Evolutionary conservation across 495 filamentous ascomycete genomes (phyloP).

Genomic region (Thermothielavioides terrestris): DNA sequence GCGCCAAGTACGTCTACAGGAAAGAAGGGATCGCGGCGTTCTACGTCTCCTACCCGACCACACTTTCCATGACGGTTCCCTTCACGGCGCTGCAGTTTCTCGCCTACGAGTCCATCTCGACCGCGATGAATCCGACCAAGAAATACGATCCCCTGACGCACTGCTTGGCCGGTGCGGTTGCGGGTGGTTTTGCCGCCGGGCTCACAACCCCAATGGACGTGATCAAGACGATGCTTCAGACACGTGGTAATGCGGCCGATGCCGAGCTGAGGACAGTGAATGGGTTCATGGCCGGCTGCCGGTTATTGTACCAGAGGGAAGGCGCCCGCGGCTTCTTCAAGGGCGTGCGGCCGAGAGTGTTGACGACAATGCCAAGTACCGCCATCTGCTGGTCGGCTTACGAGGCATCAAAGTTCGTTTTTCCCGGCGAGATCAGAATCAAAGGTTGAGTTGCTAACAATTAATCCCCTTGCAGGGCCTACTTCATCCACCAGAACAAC

Average conservation of each 20-base stretch:
- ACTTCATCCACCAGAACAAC: slow-evolving; percentile 46
- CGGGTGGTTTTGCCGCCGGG: slow-evolving; percentile 86
- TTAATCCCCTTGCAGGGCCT: slow-evolving; percentile 36
- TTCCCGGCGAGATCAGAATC: background rate
- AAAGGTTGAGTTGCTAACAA: background rate
- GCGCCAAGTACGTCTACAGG: slow-evolving; percentile 75
- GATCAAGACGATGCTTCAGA: slow-evolving; percentile 94
- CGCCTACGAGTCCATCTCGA: slow-evolving; percentile 93
- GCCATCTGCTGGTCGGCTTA: slow-evolving; percentile 92
- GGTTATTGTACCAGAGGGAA: slow-evolving; percentile 74
- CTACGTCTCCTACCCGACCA: slow-evolving; percentile 98
- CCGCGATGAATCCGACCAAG: slow-evolving; percentile 75
- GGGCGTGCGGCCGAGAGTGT: slow-evolving; percentile 79
- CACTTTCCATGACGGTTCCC: slow-evolving; percentile 95
- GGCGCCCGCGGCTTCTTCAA: slow-evolving; percentile 85
- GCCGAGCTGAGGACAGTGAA: slow-evolving; percentile 75
- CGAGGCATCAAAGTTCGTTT: slow-evolving; percentile 49
- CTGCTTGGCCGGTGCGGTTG: slow-evolving; percentile 82
- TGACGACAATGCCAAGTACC: slow-evolving; percentile 96
- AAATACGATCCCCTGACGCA: slow-evolving; percentile 88
- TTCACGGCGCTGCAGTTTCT: slow-evolving; percentile 96
- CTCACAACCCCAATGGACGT: slow-evolving; percentile 94
- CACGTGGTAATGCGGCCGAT: slow-evolving; percentile 72
- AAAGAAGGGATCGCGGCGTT: slow-evolving; percentile 86
- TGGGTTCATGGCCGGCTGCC: slow-evolving; percentile 72